These are phyloP conservation scores for Mucor indicus DNA, from an alignment of 371 early-diverging fungal genomes.

Conservation along the genomic window DNA sequence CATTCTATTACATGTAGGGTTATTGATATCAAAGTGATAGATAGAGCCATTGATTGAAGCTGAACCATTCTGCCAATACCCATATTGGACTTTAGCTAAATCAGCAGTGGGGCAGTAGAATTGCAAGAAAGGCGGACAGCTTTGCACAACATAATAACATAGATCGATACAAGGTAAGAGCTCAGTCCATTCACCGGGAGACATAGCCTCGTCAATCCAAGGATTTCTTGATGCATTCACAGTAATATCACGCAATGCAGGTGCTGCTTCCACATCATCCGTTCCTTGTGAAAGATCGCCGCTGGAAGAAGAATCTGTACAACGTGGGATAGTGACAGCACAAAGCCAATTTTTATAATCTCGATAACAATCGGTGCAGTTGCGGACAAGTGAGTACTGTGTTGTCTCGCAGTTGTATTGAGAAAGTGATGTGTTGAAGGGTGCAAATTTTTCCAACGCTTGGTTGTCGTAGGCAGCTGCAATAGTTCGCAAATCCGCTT, in stretches of 20 bases:
- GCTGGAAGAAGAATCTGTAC: conserved; percentile 37
- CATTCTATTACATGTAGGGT: conserved; percentile 43
- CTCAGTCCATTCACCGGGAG: conserved; percentile 53
- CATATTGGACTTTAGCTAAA: conserved; percentile 42
- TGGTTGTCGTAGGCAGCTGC: conserved; percentile 45
- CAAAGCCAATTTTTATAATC: conserved; percentile 70
- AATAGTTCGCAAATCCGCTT: conserved; percentile 21
- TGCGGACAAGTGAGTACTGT: conserved; percentile 60
- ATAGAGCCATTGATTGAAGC: conserved; percentile 17
- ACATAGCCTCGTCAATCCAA: conserved; percentile 38
- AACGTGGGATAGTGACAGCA: conserved; percentile 60
- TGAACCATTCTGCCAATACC: conserved; percentile 38
- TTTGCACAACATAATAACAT: conserved; percentile 63
- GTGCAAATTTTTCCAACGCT: conserved; percentile 39
- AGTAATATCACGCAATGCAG: conserved; percentile 26
- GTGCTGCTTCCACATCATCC: conserved; percentile 15
- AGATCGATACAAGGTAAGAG: conserved; percentile 63
- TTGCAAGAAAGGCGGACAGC: conserved; percentile 61
- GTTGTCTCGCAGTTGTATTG: conserved; percentile 62
- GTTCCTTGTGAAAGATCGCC: conserved; percentile 16
- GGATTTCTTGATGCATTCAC: conserved; percentile 39
- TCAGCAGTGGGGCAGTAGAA: conserved; percentile 60
- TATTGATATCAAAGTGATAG: conserved; percentile 23
- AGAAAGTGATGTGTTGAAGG: conserved; percentile 47
- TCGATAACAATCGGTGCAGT: conserved; percentile 56